phyloP scores from a whole-genome alignment of 495 filamentous ascomycete species.

The Podospora appendiculata region DNA sequence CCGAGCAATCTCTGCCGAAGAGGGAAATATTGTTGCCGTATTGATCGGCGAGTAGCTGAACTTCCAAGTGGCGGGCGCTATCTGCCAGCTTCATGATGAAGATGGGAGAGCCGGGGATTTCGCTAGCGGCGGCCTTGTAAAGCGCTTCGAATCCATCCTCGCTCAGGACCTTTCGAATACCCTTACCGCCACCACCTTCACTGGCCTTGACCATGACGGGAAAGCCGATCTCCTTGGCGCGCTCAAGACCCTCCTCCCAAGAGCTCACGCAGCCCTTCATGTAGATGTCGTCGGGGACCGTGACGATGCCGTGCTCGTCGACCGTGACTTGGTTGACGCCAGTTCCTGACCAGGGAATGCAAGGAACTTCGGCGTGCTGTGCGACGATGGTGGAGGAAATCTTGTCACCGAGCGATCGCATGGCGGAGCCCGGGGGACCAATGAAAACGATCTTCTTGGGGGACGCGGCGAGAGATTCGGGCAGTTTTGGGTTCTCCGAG shows the following conservation, averaged over 20 bases:
- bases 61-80: slow-evolving; percentile 92
- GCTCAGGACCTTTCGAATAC: slow-evolving; percentile 89
- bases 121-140: slow-evolving; percentile 91
- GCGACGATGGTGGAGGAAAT: slow-evolving; percentile 99
- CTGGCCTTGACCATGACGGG: slow-evolving; percentile 99
- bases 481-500: slow-evolving; percentile 96
- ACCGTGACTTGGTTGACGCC: slow-evolving; percentile 77
- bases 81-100: slow-evolving; percentile 99
- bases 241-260: slow-evolving; percentile 79
- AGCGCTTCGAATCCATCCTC: slow-evolving; percentile 77
- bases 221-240: slow-evolving; percentile 88
- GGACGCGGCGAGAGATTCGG: slow-evolving; percentile 89
- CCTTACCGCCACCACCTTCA: slow-evolving; percentile 99
- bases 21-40: slow-evolving; percentile 99
- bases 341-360: slow-evolving; percentile 96
- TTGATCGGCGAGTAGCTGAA: slow-evolving; percentile 94
- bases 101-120: slow-evolving; percentile 98
- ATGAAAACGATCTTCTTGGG: slow-evolving; percentile 99
- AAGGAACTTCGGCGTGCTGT: slow-evolving; percentile 93
- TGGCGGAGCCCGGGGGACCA: slow-evolving; percentile 92
- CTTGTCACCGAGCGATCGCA: slow-evolving; percentile 98
- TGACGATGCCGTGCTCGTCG: slow-evolving; percentile 80
- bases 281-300: slow-evolving; percentile 81
- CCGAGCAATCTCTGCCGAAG: slow-evolving; percentile 97
- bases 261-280: slow-evolving; percentile 83